Evolutionary conservation across 106 monocot species (phyloP).

Genomic region (Dendrobium nobile): DNA sequence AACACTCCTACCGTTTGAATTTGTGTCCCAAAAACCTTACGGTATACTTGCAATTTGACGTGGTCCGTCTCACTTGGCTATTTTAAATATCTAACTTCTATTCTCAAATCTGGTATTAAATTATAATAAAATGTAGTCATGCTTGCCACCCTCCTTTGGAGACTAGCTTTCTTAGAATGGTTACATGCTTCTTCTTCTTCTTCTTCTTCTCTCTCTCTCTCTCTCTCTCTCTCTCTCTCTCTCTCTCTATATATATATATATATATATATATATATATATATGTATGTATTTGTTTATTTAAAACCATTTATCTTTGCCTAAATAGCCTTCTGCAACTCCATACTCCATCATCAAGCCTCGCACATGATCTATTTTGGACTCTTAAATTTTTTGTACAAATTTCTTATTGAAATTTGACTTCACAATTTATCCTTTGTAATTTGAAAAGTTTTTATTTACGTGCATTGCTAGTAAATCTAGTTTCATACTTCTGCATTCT

Average conservation of each 20-base stretch:
- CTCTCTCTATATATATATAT: too few relatives aligned
- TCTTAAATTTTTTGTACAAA: too few relatives aligned
- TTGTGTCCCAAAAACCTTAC: background rate
- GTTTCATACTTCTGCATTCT: background rate
- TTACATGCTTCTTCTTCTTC: background rate
- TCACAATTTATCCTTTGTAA: background rate
- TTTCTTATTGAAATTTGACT: background rate
- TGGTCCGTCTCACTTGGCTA: background rate
- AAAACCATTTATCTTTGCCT: background rate
- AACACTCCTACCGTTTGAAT: background rate
- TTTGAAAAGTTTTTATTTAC: background rate
- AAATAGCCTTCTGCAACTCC: too few relatives aligned
- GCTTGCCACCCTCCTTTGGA: background rate
- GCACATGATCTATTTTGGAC: too few relatives aligned
- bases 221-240: too few relatives aligned
- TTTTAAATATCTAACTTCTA: background rate
- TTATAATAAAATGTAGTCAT: background rate
- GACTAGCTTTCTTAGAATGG: background rate
- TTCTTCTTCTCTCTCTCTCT: too few relatives aligned
- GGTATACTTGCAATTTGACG: background rate
- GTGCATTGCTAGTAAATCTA: background rate
- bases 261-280: background rate
- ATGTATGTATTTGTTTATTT: background rate
- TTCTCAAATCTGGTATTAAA: background rate
- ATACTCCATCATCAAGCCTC: too few relatives aligned